Evolutionary conservation across 2,329 filamentous ascomycete species (phyloP), one percentile per base, ranked within the genome.

Genomic region (Epichloe gansuensis): DNA sequence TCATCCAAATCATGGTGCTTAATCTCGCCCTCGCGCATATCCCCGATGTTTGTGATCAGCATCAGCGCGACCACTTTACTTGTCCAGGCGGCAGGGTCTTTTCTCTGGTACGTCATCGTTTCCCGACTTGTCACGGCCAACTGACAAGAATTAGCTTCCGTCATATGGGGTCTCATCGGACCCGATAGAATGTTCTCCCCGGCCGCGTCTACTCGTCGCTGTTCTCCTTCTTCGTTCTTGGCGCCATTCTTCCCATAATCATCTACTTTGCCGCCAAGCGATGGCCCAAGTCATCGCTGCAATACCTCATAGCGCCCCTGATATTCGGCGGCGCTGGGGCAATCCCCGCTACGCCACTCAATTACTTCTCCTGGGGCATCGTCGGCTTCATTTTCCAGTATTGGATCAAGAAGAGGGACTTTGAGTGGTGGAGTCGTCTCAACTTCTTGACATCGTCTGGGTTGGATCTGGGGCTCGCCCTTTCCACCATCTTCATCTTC

Each of bases 361-460:
- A 86, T 67, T 89, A 87, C 63, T 76, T 86, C 37, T 76, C 77
- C n/a, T 89, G 85, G 85, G 83, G 81, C 17, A 69, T 85, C 52
- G 81, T 88, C 3, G 86, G 85, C 34, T 81, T 80, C 59, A 56
- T 85, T 35, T 89, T 88, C 72, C 85, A 89, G 65, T 81, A 80
- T 64, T 75, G 72, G 61, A 78, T 89, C 62, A 81, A 82, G 65
- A 77, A 78, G 61, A 73, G 75, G 13, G 75, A 80, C 64, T 81
- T 80, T 56, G 75, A 70, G 31, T 89, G 85, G 85, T 89, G 86
- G 86, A 80, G 78, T 66, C 75, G 82, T 28, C 78, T 86, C 62
- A 88, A 88, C 69, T 88, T 86, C 60, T 68, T 88, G 55, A 83
- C 85, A 0, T 83, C 82, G 12, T 85, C 83, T 0, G 85, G 79